phyloP scores from a whole-genome alignment of 2,329 filamentous ascomycete species.

The Metarhizium humberi region DNA sequence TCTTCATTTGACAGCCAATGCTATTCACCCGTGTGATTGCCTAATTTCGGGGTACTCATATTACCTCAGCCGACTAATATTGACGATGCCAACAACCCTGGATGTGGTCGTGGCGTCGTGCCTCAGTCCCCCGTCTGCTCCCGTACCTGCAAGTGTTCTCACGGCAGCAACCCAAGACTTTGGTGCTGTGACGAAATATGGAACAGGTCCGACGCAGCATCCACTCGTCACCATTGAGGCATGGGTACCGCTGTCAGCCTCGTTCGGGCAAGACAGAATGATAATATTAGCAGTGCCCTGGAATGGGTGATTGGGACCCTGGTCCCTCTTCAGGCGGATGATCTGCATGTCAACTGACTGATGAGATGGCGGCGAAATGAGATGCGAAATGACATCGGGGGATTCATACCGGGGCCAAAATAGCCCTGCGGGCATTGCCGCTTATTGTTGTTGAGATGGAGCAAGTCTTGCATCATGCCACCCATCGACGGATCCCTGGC shows the following conservation, averaged over 20 bases:
- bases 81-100: background rate
- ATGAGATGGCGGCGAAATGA: slow-evolving; percentile 9
- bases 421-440: background rate
- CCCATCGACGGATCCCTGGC: background rate
- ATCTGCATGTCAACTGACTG: slow-evolving; percentile 7
- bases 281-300: background rate
- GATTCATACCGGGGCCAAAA: background rate
- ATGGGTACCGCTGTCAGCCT: background rate
- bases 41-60: background rate
- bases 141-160: background rate
- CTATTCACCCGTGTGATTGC: background rate
- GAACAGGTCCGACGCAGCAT: background rate
- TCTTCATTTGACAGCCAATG: background rate
- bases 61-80: slow-evolving; percentile 1
- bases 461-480: background rate
- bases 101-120: background rate
- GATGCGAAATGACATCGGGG: slow-evolving; percentile 9
- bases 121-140: background rate
- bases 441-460: background rate
- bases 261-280: background rate
- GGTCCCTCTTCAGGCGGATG: slow-evolving; percentile 2
- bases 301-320: background rate
- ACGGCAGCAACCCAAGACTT: background rate
- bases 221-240: background rate
- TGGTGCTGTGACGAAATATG: background rate